Base-by-base conservation (phyloP, 129 eudicot genomes). In the Arctium lappa region DNA sequence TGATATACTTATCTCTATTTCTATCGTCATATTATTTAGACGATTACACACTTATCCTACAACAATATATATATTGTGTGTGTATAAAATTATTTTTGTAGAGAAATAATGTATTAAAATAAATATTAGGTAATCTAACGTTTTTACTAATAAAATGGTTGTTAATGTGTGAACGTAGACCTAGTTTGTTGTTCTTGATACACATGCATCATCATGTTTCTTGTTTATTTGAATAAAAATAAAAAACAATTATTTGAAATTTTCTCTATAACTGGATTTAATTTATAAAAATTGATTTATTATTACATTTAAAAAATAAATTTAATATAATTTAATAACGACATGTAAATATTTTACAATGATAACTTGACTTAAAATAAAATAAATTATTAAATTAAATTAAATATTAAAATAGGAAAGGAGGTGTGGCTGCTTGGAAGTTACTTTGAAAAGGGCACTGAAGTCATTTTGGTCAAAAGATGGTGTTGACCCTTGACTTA, bases 371-470 rank as follows among this genome's bases (percentile, higher is more conserved):
- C 68, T 60, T 60, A 6, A 16, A 60, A 60, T 60, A 60, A 40
- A 27, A 65, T 66, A 38, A 29, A 2, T 6, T 39, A 22, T 22
- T 22, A 22, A 22, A 2, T 22, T 22, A 22, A 22, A 2, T 6
- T 29, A 18, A 27, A 30, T 62, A 31, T n/a, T 44, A 22, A 27
- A n/a, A 75, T 32, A 39, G 15, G 8, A 27, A 8, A 53, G 16
- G n/a, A 12, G 29, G 74, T 22, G 76, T 70, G 86, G 82, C 79
- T 83, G 86, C 79, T 72, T 38, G 46, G 81, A 83, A 77, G 72
- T 83, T 83, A 77, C 82, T 38, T 77, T 83, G 74, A 83, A 83
- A 63, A 8, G 29, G 38, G 79, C 48, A 83, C 78, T 10, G n/a
- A 56, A 72, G 48, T 29, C 50, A 60, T 71, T 5, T 9, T 37